Evolutionary conservation across 345 rosid genomes (phyloP), one percentile per base, ranked within the genome.

Genomic region (Hibiscus mutabilis): DNA sequence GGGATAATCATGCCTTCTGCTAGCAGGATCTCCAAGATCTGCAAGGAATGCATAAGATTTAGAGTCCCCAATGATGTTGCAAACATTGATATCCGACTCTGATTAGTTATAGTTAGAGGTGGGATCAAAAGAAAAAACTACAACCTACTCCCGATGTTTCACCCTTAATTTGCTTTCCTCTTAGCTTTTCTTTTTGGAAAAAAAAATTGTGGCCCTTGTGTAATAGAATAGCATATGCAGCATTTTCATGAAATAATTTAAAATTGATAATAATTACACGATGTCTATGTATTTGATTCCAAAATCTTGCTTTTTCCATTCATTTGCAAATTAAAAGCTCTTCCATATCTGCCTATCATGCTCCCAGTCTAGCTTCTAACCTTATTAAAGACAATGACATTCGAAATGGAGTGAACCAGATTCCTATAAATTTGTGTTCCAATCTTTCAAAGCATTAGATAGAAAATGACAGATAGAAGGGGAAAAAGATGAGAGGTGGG

Each of bases 21-120:
- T 1, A 94, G 80, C 78, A 94, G 69, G 70, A 85, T 87, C 83
- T 88, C 96, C 86, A 94, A 87, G 64, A 94, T 72, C 97, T 94
- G 87, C 78, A 79, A 66, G 5, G 57, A 74, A 60, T 12, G 25
- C 29, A 60, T 57, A 57, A 35, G 42, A 21, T 53, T 75, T 65
- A 71, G 31, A 61, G 57, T 35, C 60, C 40, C 59, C 29, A 8
- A 47, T 75, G 16, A 22, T 18, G 59, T 71, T 67, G 62, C 65
- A 68, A 65, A 44, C 60, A 11, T 59, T 60, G 27, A 22, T 57
- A 70, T 6, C 65, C 40, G 7, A 57, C 35, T 35, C 56, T 24
- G 22, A 66, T 22, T 64, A 66, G 56, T 15, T 44, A 44, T 24
- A 22, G 29, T 42, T 22, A 21, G 55, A 37, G 68, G 25, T 5